phyloP scores from a whole-genome alignment of 23 red algal genomes.

The Agarophyton chilense region DNA sequence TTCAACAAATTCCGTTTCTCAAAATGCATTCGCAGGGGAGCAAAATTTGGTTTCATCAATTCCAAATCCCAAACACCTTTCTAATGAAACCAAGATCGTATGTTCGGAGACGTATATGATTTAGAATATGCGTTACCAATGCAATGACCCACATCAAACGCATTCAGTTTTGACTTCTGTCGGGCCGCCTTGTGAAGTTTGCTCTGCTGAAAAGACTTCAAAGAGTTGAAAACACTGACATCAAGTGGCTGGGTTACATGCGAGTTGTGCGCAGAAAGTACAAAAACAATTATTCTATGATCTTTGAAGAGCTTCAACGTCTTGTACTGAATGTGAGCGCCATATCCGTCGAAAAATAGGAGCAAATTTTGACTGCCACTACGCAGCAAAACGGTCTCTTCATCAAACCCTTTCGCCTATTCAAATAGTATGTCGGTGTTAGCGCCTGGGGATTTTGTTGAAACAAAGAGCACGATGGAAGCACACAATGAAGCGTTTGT shows the following conservation, averaged over 20 bases:
- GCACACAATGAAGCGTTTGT: not conserved
- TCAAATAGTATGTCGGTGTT: not conserved
- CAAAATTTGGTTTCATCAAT: no score
- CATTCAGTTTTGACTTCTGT: not conserved
- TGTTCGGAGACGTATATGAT: not conserved
- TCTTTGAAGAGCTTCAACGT: not conserved
- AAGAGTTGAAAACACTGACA: not conserved
- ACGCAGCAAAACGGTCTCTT: not conserved
- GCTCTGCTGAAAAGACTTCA: not conserved
- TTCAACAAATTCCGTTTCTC: no score
- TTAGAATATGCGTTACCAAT: not conserved
- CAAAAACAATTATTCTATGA: not conserved
- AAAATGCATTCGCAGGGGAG: no score
- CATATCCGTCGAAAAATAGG: conserved; percentile 2
- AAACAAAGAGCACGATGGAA: not conserved
- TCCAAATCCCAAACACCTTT: no score
- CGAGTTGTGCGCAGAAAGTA: not conserved
- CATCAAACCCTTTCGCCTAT: not conserved
- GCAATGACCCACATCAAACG: not conserved
- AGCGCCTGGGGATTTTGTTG: not conserved
- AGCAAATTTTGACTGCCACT: not conserved
- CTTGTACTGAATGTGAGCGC: not conserved
- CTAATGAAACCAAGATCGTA: not conserved
- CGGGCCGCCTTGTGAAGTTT: not conserved
- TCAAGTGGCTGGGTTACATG: conserved; percentile 20